Conservation (phyloP, 192 early-diverging fungal species). For the Allomyces macrogynus region DNA sequence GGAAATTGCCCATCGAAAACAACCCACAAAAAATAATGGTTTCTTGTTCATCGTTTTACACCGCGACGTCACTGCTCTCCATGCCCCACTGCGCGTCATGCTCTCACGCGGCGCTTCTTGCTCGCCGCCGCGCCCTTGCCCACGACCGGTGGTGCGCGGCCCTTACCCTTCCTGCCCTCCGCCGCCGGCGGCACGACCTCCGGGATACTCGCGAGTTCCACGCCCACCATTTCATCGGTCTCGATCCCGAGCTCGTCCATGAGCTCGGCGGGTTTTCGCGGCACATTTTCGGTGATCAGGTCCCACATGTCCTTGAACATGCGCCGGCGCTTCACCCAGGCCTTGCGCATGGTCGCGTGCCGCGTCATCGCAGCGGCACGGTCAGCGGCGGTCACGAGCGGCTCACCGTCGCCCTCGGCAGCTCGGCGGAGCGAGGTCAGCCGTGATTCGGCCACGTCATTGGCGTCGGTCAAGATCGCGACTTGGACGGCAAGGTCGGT, state of each 20-base stretch:
- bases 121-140: too few species aligned
- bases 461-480: slow-evolving; percentile 10
- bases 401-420: background rate
- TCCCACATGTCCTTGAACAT: slow-evolving; percentile 32
- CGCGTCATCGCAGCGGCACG: slow-evolving; percentile 12
- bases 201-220: slow-evolving; percentile 2
- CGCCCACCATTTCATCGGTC: slow-evolving; percentile 27
- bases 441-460: slow-evolving; percentile 12
- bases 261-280: slow-evolving; percentile 24
- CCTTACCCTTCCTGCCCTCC: too few species aligned
- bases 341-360: slow-evolving; percentile 18
- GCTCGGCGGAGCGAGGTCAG: slow-evolving; percentile 14
- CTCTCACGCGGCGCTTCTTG: too few species aligned
- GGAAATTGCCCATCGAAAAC: too few species aligned
- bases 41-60: too few species aligned
- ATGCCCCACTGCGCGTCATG: too few species aligned
- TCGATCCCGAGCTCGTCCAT: slow-evolving; percentile 34
- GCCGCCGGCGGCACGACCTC: too few species aligned
- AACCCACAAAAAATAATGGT: too few species aligned
- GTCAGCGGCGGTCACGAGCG: slow-evolving; percentile 19
- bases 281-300: slow-evolving; percentile 26
- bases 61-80: too few species aligned
- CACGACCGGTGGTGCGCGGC: too few species aligned
- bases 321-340: slow-evolving; percentile 31
- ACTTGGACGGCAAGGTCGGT: slow-evolving; percentile 20